These are phyloP conservation scores for Chrysoporthe austroafricana DNA, from an alignment of 2,329 filamentous ascomycete species.

Conservation along the genomic window DNA sequence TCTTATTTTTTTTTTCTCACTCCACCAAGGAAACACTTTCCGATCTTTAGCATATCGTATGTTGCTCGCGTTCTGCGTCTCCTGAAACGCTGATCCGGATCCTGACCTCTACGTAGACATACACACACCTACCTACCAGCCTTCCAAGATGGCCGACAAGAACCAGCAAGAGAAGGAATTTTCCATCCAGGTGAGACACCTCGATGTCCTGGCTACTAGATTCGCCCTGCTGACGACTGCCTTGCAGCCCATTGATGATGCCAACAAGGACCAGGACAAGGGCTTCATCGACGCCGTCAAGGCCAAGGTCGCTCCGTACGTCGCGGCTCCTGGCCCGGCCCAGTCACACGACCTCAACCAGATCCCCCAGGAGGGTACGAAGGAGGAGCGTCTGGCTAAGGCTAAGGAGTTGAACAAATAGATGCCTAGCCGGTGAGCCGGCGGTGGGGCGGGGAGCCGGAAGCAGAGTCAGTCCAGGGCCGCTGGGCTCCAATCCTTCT, in stretches of 20 bases:
- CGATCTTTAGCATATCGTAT: not conserved
- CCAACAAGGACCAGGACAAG: constrained; percentile 45
- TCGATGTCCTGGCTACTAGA: no score
- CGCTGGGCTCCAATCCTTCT: not conserved
- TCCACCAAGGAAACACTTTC: no score
- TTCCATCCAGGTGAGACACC: constrained; percentile 43
- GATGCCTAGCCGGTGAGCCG: constrained; percentile 1
- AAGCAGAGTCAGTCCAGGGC: not conserved
- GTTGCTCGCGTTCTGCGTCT: not conserved
- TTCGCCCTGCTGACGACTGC: constrained; percentile 5
- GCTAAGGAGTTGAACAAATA: constrained; percentile 66
- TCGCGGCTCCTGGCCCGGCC: constrained; percentile 62
- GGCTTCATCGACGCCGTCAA: constrained; percentile 44
- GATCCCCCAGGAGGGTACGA: constrained; percentile 61
- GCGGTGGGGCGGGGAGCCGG: not conserved
- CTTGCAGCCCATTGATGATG: constrained; percentile 37
- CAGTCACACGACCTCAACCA: constrained; percentile 55
- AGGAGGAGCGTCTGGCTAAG: constrained; percentile 69
- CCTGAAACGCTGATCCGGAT: not conserved
- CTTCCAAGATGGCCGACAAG: constrained; percentile 27
- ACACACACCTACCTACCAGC: not conserved
- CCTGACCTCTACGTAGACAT: not conserved
- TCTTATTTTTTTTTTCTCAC: not conserved
- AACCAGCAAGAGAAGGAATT: constrained; percentile 46
- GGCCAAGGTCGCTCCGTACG: constrained; percentile 54